Base-by-base conservation (phyloP, 352 stramenopile species). In the Phytopythium chamaehyphon region DNA sequence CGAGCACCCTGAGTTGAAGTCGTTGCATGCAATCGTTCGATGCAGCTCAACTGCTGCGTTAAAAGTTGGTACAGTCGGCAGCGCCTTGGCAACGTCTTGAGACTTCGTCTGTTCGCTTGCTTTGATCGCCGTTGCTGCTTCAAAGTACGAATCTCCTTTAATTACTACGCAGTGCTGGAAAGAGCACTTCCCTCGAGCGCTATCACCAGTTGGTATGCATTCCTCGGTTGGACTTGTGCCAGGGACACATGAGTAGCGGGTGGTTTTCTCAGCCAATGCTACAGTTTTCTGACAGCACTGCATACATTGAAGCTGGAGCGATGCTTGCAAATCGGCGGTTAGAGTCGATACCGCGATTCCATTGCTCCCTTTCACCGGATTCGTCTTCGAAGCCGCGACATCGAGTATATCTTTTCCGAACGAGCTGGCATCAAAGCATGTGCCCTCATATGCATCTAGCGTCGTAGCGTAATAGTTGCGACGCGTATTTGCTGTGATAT, bases 81-180 rank as follows among this genome's bases (percentile, higher is more conserved):
- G 35, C 3, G 57, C 36, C 21, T 62, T 59, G 15, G 80, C 35
- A 21, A 80, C 60, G 4, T 47, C 40, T 18, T 59, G 39, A 7
- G 76, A 81, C 1, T 57, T 40, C 5, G 18, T 36, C 14, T 60
- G 45, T 22, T 75, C 38, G 2, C 42, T 52, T 0, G 39, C 2
- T 6, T 64, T 64, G 39, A 86, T 69, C 0, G 10, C 35, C 10
- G 63, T 53, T 1, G 47, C 45, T 0, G 56, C 59, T 9, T 40
- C 42, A 1, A 63, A 64, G 28, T 86, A 48, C 24, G 72, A 73
- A 16, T 74, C 55, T 31, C 68, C 73, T 23, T 52, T 65, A 11
- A 71, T 44, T 18, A 56, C 52, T 3, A 89, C 52, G 36, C 66
- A 80, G 45, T 73, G 58, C 38, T 70, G 43, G 6, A 82, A 54